Conservation (phyloP, 805 yeast species). For the Ogataea naganishii region DNA sequence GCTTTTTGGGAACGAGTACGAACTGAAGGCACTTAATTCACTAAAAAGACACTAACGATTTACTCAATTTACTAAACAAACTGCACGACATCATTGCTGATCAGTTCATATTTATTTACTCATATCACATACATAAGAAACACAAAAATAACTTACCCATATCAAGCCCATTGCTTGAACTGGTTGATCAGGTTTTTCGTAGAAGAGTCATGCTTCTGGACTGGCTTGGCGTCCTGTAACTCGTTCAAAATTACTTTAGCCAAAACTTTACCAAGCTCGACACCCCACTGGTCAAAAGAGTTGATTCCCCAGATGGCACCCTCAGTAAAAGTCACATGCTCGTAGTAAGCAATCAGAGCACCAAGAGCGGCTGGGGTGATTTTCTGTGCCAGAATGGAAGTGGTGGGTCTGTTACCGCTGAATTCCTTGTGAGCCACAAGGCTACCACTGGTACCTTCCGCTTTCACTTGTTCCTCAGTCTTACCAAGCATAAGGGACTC, state of each 20-base stretch:
- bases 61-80: too few relatives aligned
- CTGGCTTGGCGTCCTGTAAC: constrained; percentile 52
- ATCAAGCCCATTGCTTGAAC: constrained; percentile 77
- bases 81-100: too few relatives aligned
- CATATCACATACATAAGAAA: too few relatives aligned
- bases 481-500: constrained; percentile 98
- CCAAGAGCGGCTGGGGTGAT: constrained; percentile 96
- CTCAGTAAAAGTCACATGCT: constrained; percentile 93
- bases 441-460: constrained; percentile 83
- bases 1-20: too few relatives aligned
- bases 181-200: constrained; percentile 91
- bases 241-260: constrained; percentile 94
- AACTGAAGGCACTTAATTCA: too few relatives aligned
- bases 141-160: too few relatives aligned
- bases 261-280: constrained; percentile 94
- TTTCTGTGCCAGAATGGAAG: constrained; percentile 90
- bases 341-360: constrained; percentile 95
- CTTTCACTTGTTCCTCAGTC: constrained; percentile 69
- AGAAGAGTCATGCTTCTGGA: constrained; percentile 75
- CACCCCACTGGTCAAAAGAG: constrained; percentile 99
- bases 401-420: constrained; percentile 98
- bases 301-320: constrained; percentile 99
- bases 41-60: too few relatives aligned
- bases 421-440: constrained; percentile 93
- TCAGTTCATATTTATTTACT: too few relatives aligned